Evolutionary conservation across 768 basidiomycete species (phyloP), one percentile per base, ranked within the genome.

Genomic region (Dioszegia aurantiaca): DNA sequence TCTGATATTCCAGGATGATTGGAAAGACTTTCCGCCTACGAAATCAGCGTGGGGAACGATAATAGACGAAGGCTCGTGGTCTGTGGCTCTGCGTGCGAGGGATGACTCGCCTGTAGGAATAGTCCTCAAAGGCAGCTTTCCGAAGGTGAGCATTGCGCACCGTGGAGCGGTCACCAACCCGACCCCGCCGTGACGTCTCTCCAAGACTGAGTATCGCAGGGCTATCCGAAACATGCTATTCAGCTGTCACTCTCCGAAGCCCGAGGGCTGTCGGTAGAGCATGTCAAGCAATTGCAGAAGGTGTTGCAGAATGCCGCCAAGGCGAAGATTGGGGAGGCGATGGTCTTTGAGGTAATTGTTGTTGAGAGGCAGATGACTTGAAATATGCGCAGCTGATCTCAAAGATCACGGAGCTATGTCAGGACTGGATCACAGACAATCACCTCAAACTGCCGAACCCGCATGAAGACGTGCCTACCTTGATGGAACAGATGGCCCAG

Each of bases 21-120:
- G 72, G 70, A 55, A 61, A 36, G 72, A 73, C 48, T 42, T 73
- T 23, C 59, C 67, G 28, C 62, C 72, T 21, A 60, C 55, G 45
- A 72, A 67, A 44, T 70, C 72, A 39, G 68, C 67, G 64, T 76
- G 74, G 74, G 72, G 72, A 4, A 71, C 68, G 3, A 58, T 64
- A 31, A 44, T 51, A 2, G 65, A 76, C 21, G 61, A 49, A 14
- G 69, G 70, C 31, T 72, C 73, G 65, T 74, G 68, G 69, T 62
- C 61, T 40, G 64, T 74, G 11, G 63, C 31, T 12, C 44, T 74
- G 16, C 41, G 52, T 28, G 63, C 43, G 14, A 28, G 51, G 14
- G 59, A 68, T 26, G 69, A 73, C 47, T 62, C 58, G 37, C 43
- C 62, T 31, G 72, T 76, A 10, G 39, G 54, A 8, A 60, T 76